Base-by-base conservation (phyloP, 2,329 filamentous ascomycete genomes). In the Diaporthe citriasiana region DNA sequence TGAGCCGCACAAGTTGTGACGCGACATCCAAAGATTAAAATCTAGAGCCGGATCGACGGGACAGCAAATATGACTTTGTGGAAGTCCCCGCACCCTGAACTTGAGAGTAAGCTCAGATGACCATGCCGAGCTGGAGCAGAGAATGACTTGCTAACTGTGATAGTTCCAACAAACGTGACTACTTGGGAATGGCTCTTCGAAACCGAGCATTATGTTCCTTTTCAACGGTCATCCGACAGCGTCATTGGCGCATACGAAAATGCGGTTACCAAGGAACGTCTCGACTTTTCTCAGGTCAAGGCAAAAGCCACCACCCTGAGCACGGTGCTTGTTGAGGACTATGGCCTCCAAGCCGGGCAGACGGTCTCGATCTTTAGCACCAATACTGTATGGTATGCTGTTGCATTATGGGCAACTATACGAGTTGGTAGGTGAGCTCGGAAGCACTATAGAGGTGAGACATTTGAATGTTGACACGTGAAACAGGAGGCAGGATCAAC, bases 401-500 rank as follows among this genome's bases (percentile, higher is more conserved):
- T 74, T 25, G 45, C 66, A 65, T 19, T 75, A 25, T 75, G 73
- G 40, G 72, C 72, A 5, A 73, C 70, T 22, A 30, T 69, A 60
- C 60, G 73, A 15, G 65, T 71, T 38, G 63, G 69, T 74, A 35
- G 7, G 73, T 74, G 6, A 53, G 9, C 42, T 13, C 15, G 38
- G 5, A 2, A 19, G 1, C 1, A 15, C 6, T n/a, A n/a, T n/a
- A n/a, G 27, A 35, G n/a, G 27, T 2, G 33, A 12, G 0, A 30
- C 9, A 2, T 9, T 1, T 12, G n/a, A 68, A 8, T 4, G n/a
- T 22, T 72, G 47, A 72, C 47, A 45, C 7, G 2, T 13, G 19
- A 17, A 81, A 75, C 84, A 80, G 82, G 84, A 0, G 90, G 88
- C 12, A 85, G 88, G 40, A 87, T 92, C 5, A 88, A 85, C 3